Base-by-base conservation (phyloP, 306 rosid species). In the Ormosia semicastrata region DNA sequence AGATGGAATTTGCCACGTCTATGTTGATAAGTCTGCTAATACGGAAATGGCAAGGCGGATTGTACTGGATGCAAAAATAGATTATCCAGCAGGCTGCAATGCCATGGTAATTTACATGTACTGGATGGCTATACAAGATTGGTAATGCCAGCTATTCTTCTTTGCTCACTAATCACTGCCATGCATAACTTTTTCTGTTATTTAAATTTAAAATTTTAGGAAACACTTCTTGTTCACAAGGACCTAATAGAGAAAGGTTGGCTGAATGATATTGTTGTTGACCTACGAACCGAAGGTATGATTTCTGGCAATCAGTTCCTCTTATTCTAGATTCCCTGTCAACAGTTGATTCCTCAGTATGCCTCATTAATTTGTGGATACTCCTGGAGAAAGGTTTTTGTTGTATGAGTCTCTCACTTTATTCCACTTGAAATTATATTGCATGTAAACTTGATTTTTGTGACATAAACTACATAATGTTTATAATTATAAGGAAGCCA, bases 1-100 rank as follows among this genome's bases (percentile, higher is more conserved):
- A 95, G 99, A 95, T 84, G 99, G 99, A 87, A 92, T 95, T 69
- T 95, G 99, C 89, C 99, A 96, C 71, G 92, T 93, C 78, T 96
- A 89, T 72, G 81, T 93, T 66, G 99, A 96, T 78, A 96, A 96
- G 83, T 96, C 97, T 91, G 99, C 98, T 49, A 82, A 96, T 80
- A 73, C 88, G 91, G 95, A 91, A 76, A 88, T 92, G 93, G 97
- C 97, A 53, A 87, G 82, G 87, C 86, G 43, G 83, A 92, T 96
- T 80, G 94, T 90, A 68, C 70, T 91, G 71, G 99, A 96, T 89
- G 98, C 97, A 62, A 96, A 96, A 89, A 4, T 89, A 75, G 99
- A 96, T 88, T 96, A 96, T 86, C 99, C 99, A 75, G 92, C 99
- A 73, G 97, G 94, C 77, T 96, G 99, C 81, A 96, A 96, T 89